Evolutionary conservation across 1,139 yeast species (phyloP).

Genomic region (Zygoascus sp.): DNA sequence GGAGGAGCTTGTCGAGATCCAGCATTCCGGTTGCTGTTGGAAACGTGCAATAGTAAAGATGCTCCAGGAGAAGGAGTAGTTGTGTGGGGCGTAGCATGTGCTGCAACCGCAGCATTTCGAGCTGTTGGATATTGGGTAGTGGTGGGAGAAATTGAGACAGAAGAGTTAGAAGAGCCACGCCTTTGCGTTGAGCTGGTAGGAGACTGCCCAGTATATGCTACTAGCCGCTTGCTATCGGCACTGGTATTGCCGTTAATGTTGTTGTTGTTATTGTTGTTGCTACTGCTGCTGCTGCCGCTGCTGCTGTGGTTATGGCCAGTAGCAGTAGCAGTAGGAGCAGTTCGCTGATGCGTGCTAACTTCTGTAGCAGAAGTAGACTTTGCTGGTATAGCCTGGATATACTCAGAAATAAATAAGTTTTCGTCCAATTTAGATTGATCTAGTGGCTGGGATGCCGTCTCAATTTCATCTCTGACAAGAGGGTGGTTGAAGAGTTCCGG

Average conservation of each 20-base stretch:
- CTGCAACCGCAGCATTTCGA: background rate
- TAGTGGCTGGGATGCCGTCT: conserved; percentile 50
- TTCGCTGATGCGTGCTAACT: background rate
- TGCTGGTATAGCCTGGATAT: conserved; percentile 36
- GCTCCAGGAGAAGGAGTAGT: conserved; percentile 28
- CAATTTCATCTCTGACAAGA: conserved; percentile 45
- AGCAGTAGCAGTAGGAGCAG: too few relatives aligned
- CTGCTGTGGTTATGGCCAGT: too few relatives aligned
- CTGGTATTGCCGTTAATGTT: too few relatives aligned
- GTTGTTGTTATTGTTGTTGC: too few relatives aligned
- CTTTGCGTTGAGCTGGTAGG: background rate
- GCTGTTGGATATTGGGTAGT: background rate
- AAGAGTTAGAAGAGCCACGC: background rate
- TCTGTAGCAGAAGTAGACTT: background rate
- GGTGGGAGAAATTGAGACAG: conserved; percentile 1
- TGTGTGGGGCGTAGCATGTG: conserved; percentile 6
- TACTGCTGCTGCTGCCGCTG: too few relatives aligned
- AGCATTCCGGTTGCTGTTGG: conserved; percentile 7
- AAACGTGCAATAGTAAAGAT: conserved; percentile 21
- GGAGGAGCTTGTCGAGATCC: background rate
- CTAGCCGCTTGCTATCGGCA: too few relatives aligned
- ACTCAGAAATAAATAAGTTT: conserved; percentile 78
- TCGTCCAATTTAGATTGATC: conserved; percentile 71
- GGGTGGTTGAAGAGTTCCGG: conserved; percentile 71
- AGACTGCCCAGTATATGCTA: background rate